Evolutionary conservation across 2,329 filamentous ascomycete genomes (phyloP).

Genomic region (Aspergillus neotritici): DNA sequence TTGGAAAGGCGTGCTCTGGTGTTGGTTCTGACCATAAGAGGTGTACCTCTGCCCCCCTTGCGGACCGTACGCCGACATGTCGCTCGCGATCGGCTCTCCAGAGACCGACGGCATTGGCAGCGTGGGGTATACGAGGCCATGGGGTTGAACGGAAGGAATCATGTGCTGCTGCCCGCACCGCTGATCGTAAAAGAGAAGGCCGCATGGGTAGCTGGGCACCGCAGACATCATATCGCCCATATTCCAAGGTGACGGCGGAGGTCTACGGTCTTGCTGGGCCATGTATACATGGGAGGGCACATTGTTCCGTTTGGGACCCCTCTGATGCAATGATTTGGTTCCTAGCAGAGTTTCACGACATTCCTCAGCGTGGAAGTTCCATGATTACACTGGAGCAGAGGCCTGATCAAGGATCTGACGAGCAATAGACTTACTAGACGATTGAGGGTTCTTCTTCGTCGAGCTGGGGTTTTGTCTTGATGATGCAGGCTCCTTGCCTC

Average conservation of each 20-base stretch:
- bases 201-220: conserved; percentile 22
- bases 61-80: conserved; percentile 20
- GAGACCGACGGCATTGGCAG: conserved; percentile 23
- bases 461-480: too few relatives aligned
- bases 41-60: conserved; percentile 24
- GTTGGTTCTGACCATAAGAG: conserved; percentile 17
- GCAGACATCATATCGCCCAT: conserved; percentile 28
- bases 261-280: conserved; percentile 17
- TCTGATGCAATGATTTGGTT: conserved; percentile 1
- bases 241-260: conserved; percentile 16
- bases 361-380: not conserved
- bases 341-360: conserved; percentile 3
- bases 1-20: conserved; percentile 6
- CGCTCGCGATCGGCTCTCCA: conserved; percentile 11
- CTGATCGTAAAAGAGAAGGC: conserved; percentile 22
- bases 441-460: not conserved
- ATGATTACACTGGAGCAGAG: not conserved
- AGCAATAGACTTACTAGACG: not conserved
- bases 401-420: too few relatives aligned
- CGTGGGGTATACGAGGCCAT: conserved; percentile 28
- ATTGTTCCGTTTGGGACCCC: conserved; percentile 14
- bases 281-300: conserved; percentile 15
- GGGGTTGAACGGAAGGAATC: conserved; percentile 16
- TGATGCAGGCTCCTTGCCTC: too few relatives aligned
- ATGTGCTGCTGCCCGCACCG: conserved; percentile 25